Conservation (phyloP, 2,329 filamentous ascomycete species). For the Tolypocladium guangdongense region DNA sequence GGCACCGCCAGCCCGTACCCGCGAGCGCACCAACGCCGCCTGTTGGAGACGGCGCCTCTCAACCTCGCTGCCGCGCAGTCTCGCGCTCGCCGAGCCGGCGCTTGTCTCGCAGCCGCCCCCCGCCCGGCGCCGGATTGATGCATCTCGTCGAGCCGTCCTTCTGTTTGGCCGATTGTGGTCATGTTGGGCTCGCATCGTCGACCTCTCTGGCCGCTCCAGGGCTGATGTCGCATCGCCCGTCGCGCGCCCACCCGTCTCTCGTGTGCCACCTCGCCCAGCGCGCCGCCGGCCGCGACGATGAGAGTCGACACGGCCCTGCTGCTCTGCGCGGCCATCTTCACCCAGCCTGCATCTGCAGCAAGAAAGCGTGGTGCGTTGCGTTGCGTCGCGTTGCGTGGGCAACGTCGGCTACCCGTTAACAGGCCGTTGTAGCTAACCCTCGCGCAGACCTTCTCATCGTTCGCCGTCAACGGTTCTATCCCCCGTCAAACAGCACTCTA, state of each 20-base stretch:
- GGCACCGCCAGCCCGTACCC: no score
- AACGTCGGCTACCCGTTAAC: not conserved
- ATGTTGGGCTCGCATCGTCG: slow-evolving; percentile 1
- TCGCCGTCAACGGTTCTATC: not conserved
- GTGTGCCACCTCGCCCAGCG: not conserved
- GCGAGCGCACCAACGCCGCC: no score
- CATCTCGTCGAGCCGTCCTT: not conserved
- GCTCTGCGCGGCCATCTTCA: slow-evolving; percentile 7
- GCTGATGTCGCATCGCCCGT: not conserved
- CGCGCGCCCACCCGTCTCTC: not conserved
- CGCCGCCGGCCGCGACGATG: slow-evolving; percentile 7
- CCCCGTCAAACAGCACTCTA: not conserved
- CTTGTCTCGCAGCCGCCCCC: not conserved
- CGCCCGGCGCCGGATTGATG: not conserved
- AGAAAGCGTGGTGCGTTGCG: slow-evolving; percentile 6
- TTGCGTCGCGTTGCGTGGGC: not conserved
- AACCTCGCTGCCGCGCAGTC: not conserved
- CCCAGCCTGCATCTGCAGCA: slow-evolving; percentile 5
- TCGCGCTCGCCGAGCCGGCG: not conserved
- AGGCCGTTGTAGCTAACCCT: not conserved
- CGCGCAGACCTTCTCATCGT: not conserved
- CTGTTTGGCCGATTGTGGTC: not conserved
- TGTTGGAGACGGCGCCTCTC: no score
- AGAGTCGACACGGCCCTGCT: slow-evolving; percentile 6
- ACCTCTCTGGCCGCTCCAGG: slow-evolving; percentile 1